phyloP scores from a whole-genome alignment of 2,329 filamentous ascomycete species.

The Alternaria tenuissima region DNA sequence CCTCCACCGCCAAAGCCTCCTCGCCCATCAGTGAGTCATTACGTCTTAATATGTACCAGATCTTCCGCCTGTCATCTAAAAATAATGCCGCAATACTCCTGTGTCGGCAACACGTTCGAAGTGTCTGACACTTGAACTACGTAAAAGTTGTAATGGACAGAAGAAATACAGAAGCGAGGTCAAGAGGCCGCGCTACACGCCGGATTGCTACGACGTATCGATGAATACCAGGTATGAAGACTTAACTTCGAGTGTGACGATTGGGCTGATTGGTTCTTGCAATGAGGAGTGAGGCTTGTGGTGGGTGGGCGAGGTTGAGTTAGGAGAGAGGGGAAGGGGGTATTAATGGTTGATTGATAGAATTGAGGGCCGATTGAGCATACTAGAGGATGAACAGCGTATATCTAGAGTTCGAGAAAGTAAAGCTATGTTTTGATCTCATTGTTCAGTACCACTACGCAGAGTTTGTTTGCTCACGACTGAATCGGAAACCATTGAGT shows the following conservation, averaged over 20 bases:
- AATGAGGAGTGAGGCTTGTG: background rate
- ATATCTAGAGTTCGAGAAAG: background rate
- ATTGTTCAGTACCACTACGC: background rate
- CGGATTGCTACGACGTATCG: background rate
- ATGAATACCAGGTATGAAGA: background rate
- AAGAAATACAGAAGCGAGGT: background rate
- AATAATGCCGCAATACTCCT: background rate
- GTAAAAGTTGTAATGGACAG: background rate
- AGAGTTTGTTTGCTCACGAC: constrained; percentile 2
- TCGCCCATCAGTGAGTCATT: background rate
- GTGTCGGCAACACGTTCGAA: background rate
- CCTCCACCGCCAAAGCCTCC: too few species aligned
- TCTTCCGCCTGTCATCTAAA: background rate
- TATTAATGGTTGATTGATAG: background rate
- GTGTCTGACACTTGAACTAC: background rate
- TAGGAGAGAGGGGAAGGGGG: background rate
- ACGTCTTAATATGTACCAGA: background rate
- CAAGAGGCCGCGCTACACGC: background rate
- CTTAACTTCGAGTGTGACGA: background rate
- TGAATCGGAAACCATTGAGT: constrained; percentile 40
- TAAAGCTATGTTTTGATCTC: background rate
- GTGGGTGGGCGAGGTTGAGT: background rate
- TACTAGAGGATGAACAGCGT: background rate
- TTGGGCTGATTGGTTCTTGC: background rate
- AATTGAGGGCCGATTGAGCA: background rate